Evolutionary conservation across 1,284 basidiomycete genomes (phyloP).

Genomic region (Irpex rosettiformis): DNA sequence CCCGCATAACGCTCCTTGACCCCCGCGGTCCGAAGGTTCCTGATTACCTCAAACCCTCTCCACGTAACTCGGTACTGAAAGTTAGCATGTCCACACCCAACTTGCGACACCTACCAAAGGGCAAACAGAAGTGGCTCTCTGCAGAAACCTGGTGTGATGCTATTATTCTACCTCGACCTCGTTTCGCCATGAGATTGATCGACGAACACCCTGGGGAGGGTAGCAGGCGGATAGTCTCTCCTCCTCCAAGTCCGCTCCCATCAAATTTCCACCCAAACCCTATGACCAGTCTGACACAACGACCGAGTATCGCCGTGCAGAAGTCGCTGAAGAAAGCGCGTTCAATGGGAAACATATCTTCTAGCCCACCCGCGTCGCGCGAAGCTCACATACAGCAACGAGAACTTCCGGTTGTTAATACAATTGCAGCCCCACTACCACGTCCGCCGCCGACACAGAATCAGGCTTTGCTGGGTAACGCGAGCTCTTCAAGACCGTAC

Average conservation of each 20-base stretch:
- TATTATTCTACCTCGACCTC: conserved; percentile 66
- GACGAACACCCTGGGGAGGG: conserved; percentile 17
- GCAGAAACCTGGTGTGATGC: conserved; percentile 80
- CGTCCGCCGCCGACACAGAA: conserved; percentile 8
- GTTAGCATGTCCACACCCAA: conserved; percentile 62
- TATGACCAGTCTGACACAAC: conserved; percentile 8
- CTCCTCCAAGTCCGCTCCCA: conserved; percentile 44
- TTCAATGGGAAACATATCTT: conserved; percentile 19
- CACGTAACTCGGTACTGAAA: conserved; percentile 35
- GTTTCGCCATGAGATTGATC: conserved; percentile 46
- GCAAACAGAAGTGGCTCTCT: conserved; percentile 61
- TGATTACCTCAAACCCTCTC: conserved; percentile 20
- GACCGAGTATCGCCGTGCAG: conserved; percentile 3
- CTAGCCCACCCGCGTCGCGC: conserved; percentile 9
- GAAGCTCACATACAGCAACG: not conserved
- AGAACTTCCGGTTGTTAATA: not conserved
- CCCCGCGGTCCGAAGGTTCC: conserved; percentile 19
- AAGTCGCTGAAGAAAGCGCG: conserved; percentile 21
- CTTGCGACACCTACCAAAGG: conserved; percentile 40
- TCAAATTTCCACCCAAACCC: conserved; percentile 1
- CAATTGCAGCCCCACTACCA: conserved; percentile 12
- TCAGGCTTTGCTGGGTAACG: conserved; percentile 10
- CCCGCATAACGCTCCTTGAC: conserved; percentile 20
- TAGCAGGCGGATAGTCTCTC: conserved; percentile 44
- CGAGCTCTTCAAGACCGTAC: not conserved